phyloP scores from a whole-genome alignment of 352 stramenopile genomes.

The Phytophthora foliorum region DNA sequence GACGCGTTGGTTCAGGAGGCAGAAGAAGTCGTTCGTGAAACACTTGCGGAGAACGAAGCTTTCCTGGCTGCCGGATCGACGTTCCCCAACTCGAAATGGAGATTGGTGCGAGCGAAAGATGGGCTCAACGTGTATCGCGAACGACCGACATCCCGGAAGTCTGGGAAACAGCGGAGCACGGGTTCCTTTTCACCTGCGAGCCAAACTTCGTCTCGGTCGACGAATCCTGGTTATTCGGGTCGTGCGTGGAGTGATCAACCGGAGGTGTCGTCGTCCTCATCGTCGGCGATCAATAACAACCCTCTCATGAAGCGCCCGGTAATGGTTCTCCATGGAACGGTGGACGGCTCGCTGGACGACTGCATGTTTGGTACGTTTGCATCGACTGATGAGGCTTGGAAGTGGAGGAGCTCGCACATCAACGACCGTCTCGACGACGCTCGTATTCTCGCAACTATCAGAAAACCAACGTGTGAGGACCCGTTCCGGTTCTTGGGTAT shows the following conservation, averaged over 20 bases:
- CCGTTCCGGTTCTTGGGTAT: slow-evolving; percentile 59
- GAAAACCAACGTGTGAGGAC: slow-evolving; percentile 43
- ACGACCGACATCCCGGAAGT: slow-evolving; percentile 2
- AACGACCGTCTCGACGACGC: slow-evolving; percentile 55
- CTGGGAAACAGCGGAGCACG: neutral
- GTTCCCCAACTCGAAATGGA: slow-evolving; percentile 50
- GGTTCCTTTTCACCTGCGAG: neutral
- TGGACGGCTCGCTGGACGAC: slow-evolving; percentile 63
- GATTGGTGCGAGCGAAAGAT: slow-evolving; percentile 48
- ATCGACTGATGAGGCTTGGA: slow-evolving; percentile 48
- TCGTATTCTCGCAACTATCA: slow-evolving; percentile 47
- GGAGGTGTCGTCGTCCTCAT: slow-evolving; percentile 11
- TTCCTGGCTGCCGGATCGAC: slow-evolving; percentile 37
- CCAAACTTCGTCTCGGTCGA: slow-evolving; percentile 12
- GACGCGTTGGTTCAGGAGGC: slow-evolving; percentile 44
- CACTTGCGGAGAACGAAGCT: slow-evolving; percentile 47
- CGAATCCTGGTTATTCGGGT: slow-evolving; percentile 3
- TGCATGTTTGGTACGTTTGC: slow-evolving; percentile 54
- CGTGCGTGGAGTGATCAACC: slow-evolving; percentile 15
- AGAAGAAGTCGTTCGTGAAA: slow-evolving; percentile 50
- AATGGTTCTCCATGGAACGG: slow-evolving; percentile 47
- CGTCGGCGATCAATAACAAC: slow-evolving; percentile 17
- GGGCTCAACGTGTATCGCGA: slow-evolving; percentile 42
- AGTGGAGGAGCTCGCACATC: slow-evolving; percentile 52
- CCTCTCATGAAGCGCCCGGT: slow-evolving; percentile 37